phyloP scores from a whole-genome alignment of 1,139 yeast genomes.

The Yamadazyma songkhlaensis region DNA sequence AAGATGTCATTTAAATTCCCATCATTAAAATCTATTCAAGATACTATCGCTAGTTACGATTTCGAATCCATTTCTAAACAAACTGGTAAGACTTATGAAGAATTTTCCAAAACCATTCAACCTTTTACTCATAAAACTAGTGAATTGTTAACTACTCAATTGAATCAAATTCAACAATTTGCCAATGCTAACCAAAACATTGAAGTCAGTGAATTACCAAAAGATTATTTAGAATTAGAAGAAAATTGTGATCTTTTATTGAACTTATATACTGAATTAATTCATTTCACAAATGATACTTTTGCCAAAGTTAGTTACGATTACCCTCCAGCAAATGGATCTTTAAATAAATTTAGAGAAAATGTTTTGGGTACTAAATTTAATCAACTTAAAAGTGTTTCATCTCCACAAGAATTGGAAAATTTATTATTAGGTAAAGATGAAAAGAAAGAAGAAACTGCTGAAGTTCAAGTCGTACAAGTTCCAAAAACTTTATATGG shows the following conservation, averaged over 20 bases:
- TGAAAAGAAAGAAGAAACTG: conserved; percentile 16
- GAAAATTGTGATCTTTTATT: conserved; percentile 61
- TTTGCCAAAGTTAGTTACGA: conserved; percentile 68
- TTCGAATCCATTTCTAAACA: conserved; percentile 42
- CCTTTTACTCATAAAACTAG: conserved; percentile 44
- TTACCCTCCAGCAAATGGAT: conserved; percentile 65
- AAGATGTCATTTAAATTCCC: conserved; percentile 54
- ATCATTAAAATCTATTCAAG: conserved; percentile 45
- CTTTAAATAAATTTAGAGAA: conserved; percentile 45
- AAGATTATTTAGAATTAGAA: conserved; percentile 67
- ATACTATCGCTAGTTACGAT: conserved; percentile 37
- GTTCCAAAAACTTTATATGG: conserved; percentile 47
- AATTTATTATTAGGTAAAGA: conserved; percentile 38
- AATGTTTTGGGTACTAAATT: conserved; percentile 53
- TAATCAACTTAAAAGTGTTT: conserved; percentile 56
- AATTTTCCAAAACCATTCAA: conserved; percentile 38
- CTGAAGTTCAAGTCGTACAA: conserved; percentile 30
- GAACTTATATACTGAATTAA: conserved; percentile 56
- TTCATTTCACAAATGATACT: conserved; percentile 56
- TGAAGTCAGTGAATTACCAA: conserved; percentile 64
- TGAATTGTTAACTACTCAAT: conserved; percentile 36
- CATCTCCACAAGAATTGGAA: conserved; percentile 65
- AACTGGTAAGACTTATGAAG: conserved; percentile 41
- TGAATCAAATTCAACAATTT: conserved; percentile 44
- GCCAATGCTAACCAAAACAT: conserved; percentile 30